Conservation (phyloP, 2,329 filamentous ascomycete genomes). For the Hirsutella thompsonii region DNA sequence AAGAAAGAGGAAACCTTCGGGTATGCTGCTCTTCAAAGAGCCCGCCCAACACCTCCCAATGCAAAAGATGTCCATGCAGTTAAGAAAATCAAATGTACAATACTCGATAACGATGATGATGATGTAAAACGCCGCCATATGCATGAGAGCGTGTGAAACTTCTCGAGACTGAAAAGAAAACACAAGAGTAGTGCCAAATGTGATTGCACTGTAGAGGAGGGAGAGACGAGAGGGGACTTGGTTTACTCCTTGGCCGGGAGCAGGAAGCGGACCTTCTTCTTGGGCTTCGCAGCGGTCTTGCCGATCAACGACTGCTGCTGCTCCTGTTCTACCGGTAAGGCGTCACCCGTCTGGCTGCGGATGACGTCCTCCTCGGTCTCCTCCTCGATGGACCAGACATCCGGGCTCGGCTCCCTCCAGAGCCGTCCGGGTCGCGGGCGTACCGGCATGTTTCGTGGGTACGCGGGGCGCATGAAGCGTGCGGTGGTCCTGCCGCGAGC, state of each 20-base stretch:
- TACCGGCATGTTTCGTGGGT: slow-evolving; percentile 15
- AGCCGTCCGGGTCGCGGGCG: slow-evolving; percentile 26
- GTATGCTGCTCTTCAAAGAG: background rate
- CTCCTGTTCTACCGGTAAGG: slow-evolving; percentile 18
- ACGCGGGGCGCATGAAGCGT: slow-evolving; percentile 9
- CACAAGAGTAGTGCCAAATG: no score
- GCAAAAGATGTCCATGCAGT: slow-evolving; percentile 1
- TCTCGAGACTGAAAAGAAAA: background rate
- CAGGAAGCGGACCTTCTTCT: slow-evolving; percentile 44
- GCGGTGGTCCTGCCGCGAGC: slow-evolving; percentile 13
- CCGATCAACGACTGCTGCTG: slow-evolving; percentile 11
- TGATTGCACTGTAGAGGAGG: no score
- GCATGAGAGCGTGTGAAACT: slow-evolving; percentile 7
- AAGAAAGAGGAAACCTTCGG: no score
- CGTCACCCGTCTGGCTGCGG: slow-evolving; percentile 22
- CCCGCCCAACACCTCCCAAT: slow-evolving; percentile 3
- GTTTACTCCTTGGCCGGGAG: slow-evolving; percentile 29
- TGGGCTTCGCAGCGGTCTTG: slow-evolving; percentile 32
- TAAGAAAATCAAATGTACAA: slow-evolving; percentile 7
- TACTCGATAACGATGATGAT: slow-evolving; percentile 4
- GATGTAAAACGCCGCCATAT: slow-evolving; percentile 13
- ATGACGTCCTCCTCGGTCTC: slow-evolving; percentile 41
- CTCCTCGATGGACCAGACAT: slow-evolving; percentile 48
- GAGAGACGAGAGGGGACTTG: no score
- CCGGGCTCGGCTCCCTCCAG: slow-evolving; percentile 45